These are phyloP conservation scores for Pseudogymnoascus sp. DNA, from an alignment of 2,329 filamentous ascomycete species.

Conservation along the genomic window DNA sequence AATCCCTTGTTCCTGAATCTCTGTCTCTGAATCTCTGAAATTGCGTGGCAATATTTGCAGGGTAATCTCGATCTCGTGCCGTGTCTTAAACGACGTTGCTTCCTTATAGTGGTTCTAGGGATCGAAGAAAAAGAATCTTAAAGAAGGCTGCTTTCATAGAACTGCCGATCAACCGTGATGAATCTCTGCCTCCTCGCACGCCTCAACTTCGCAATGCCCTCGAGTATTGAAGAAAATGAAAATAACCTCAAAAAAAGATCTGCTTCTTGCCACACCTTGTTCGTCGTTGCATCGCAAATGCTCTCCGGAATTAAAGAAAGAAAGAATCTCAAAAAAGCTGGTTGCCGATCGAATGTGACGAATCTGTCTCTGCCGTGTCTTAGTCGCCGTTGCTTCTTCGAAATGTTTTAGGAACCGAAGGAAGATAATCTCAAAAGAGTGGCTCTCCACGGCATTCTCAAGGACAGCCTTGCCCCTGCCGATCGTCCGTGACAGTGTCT, in stretches of 20 bases:
- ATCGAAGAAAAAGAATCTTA: background rate
- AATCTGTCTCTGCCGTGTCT: background rate
- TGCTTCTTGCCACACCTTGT: too few species aligned
- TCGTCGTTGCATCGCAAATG: too few species aligned
- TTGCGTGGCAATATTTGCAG: background rate
- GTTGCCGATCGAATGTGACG: too few species aligned
- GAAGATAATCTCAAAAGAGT: background rate
- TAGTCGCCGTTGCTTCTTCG: background rate
- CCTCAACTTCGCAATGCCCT: too few species aligned
- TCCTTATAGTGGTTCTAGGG: background rate
- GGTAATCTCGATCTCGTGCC: background rate
- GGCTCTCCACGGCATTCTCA: background rate
- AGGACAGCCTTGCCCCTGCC: background rate
- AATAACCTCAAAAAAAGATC: too few species aligned
- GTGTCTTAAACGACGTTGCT: background rate
- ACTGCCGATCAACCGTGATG: background rate
- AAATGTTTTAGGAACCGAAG: background rate
- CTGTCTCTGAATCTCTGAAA: background rate
- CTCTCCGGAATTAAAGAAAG: too few species aligned
- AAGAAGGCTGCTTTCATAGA: background rate
- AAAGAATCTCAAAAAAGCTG: too few species aligned
- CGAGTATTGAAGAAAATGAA: too few species aligned
- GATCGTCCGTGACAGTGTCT: background rate
- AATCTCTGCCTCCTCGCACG: background rate
- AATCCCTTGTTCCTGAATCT: background rate